phyloP scores from a whole-genome alignment of 345 rosid species.

The Brassica napus region Da-Ae NC_063446.1:14807501-14808000 shows the following conservation, averaged over 20 bases:
- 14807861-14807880: too few species aligned
- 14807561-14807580: background rate
- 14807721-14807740: too few species aligned
- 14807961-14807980: too few species aligned
- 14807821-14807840: slow-evolving; percentile 56
- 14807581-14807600: slow-evolving; percentile 11
- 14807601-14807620: slow-evolving; percentile 30
- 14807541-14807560: slow-evolving; percentile 10
- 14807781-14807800: slow-evolving; percentile 5
- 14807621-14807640: slow-evolving; percentile 33
- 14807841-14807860: slow-evolving; percentile 18
- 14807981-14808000: too few species aligned
- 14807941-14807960: too few species aligned
- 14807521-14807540: slow-evolving; percentile 5
- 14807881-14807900: too few species aligned
- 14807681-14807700: slow-evolving; percentile 59
- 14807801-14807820: too few species aligned
- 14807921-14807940: too few species aligned
- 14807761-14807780: too few species aligned
- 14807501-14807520: background rate
- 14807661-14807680: slow-evolving; percentile 57
- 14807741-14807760: too few species aligned
- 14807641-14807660: slow-evolving; percentile 58
- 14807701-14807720: slow-evolving; percentile 62
- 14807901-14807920: too few species aligned